These are phyloP conservation scores for Eucalyptus rudis DNA, from an alignment of 345 rosid genomes.

Conservation along the genomic window DNA sequence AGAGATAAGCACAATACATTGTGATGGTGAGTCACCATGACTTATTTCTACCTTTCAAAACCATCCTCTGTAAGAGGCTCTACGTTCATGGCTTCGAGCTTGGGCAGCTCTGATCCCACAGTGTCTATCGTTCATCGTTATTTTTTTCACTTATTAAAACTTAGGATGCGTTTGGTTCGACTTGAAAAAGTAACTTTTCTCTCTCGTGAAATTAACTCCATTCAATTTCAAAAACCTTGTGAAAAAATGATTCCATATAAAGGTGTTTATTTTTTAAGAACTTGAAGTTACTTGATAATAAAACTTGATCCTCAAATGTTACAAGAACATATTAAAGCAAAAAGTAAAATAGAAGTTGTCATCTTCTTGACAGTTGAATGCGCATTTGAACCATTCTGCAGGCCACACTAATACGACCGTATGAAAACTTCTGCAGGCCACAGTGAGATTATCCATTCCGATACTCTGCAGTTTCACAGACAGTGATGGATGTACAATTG, in stretches of 20 bases:
- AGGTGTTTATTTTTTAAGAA: background rate
- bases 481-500: background rate
- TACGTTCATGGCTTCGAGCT: background rate
- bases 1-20: constrained; percentile 41
- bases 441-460: background rate
- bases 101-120: background rate
- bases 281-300: background rate
- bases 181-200: background rate
- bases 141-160: background rate
- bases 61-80: background rate
- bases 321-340: background rate
- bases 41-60: background rate
- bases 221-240: background rate
- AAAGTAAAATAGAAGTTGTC: background rate
- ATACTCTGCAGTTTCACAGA: background rate
- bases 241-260: background rate
- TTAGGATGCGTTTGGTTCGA: background rate
- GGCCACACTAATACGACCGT: background rate
- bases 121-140: background rate
- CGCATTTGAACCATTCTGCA: background rate
- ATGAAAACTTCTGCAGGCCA: background rate
- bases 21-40: constrained; percentile 19
- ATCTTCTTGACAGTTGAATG: background rate
- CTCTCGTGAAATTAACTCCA: background rate
- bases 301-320: background rate